A percentile compares a stretch with the other conserved stretches of the same genome.
phyloP scores from a whole-genome alignment of 345 rosid genomes.

The Sisymbrium altissimum region DNA sequence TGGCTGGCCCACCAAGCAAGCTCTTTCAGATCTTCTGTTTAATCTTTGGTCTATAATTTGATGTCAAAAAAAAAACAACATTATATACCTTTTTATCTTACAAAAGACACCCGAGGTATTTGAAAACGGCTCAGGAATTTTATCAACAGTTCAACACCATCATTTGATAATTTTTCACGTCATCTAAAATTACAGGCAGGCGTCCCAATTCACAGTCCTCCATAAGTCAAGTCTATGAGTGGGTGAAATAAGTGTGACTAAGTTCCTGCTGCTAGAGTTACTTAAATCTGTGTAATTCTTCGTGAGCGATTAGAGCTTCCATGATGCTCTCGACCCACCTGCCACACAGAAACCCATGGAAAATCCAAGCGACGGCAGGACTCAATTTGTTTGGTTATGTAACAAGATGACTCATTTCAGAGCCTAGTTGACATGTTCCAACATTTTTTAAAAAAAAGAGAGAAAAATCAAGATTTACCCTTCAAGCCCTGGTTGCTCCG shows the following conservation, averaged over 20 bases:
- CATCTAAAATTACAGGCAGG: not conserved
- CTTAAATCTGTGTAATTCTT: constrained; percentile 1
- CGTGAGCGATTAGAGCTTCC: constrained; percentile 59
- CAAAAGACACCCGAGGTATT: not conserved
- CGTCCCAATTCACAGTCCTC: not conserved
- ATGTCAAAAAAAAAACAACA: too few species aligned
- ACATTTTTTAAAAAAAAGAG: not conserved
- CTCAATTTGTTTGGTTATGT: not conserved
- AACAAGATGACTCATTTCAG: not conserved
- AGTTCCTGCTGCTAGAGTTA: not conserved
- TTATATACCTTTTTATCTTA: not conserved
- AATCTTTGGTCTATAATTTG: too few species aligned
- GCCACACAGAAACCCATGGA: constrained; percentile 14
- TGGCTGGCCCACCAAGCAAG: too few species aligned
- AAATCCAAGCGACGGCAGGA: not conserved
- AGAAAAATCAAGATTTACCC: constrained; percentile 49
- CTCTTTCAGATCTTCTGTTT: too few species aligned
- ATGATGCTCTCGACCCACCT: constrained; percentile 86
- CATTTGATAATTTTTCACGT: too few species aligned
- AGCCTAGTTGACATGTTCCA: not conserved
- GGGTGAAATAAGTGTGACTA: not conserved
- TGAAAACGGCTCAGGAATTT: not conserved
- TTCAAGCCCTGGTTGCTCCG: constrained; percentile 77
- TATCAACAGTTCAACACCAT: too few species aligned
- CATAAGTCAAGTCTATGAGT: not conserved